These are phyloP conservation scores for Collariella sp. DNA, from an alignment of 495 filamentous ascomycete species.

Conservation along the genomic window DNA sequence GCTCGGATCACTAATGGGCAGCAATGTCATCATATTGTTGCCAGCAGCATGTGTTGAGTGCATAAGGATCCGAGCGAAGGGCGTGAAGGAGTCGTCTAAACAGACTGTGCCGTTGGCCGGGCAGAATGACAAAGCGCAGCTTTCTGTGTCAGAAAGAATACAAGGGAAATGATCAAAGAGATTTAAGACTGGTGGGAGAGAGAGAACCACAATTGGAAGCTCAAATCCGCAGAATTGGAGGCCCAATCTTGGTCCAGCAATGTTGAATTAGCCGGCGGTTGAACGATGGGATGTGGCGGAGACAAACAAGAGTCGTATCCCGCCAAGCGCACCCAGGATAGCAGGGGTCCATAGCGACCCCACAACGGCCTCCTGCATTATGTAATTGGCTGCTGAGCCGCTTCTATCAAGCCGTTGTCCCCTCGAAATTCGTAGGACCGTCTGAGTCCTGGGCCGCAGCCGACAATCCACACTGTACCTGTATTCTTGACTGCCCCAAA, in stretches of 20 bases:
- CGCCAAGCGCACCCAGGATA: background rate
- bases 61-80: too few relatives aligned
- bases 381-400: slow-evolving; percentile 16
- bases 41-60: too few relatives aligned
- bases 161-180: too few relatives aligned
- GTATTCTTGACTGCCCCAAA: background rate
- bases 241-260: too few relatives aligned
- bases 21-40: too few relatives aligned
- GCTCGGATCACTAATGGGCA: background rate
- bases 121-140: too few relatives aligned
- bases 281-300: background rate
- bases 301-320: background rate
- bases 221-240: too few relatives aligned
- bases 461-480: slow-evolving; percentile 1
- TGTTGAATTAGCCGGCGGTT: background rate
- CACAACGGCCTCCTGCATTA: slow-evolving; percentile 7
- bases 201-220: background rate
- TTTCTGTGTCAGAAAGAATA: too few relatives aligned
- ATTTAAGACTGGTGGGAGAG: background rate
- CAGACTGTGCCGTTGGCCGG: too few relatives aligned
- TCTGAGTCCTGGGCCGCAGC: background rate
- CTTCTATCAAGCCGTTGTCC: slow-evolving; percentile 22
- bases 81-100: too few relatives aligned
- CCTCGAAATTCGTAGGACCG: slow-evolving; percentile 23
- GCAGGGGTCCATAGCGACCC: background rate